Evolutionary conservation across 2,329 filamentous ascomycete species (phyloP), one percentile per base, ranked within the genome.

Genomic region (Epichloe sibirici): DNA sequence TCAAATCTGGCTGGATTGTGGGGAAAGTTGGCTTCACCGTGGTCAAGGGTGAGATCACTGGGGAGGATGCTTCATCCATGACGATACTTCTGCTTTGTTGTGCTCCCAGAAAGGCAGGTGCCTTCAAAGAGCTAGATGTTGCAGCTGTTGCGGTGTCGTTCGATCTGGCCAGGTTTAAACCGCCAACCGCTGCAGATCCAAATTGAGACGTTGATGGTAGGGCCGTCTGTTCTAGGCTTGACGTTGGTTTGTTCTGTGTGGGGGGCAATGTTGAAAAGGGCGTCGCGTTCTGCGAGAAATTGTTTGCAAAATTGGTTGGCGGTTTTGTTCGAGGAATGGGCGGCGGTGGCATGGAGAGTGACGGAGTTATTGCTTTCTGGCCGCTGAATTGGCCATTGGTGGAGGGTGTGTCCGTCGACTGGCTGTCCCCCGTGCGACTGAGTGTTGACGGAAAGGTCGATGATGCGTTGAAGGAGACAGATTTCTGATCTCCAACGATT

Each of bases 261-360:
- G 49, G 15, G 13, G 7, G 23, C 11, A 40, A 25, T 23, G 43
- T 5, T 4, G 13, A 21, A 37, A 25, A 37, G 6, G 37, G 12
- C 9, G 13, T 11, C 13, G 38, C 2, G 21, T 6, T 46, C 12
- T 28, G 44, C 23, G 40, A 44, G 35, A 2, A 17, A 12, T 31
- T 25, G 3, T 23, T 44, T 7, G 39, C 15, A 25, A 15, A 25
- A 6, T 12, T n/a, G 7, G 45, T 23, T 7, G 31, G 12, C 4
- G 28, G 31, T 13, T 51, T 51, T 9, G 44, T 34, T 5, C 45
- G 42, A 15, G 60, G 56, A 8, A 51, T 62, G 3, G 53, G 40
- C 21, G 53, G 53, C 6, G 53, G 53, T 9, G 53, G 51, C 53
- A 55, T 55, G 15, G 15, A 40, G 13, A 46, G 4, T 13, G 51